A percentile compares a stretch with the other conserved stretches of the same genome.
Evolutionary conservation across 2,329 filamentous ascomycete genomes (phyloP).

Genomic region (Biscogniauxia sp.): DNA sequence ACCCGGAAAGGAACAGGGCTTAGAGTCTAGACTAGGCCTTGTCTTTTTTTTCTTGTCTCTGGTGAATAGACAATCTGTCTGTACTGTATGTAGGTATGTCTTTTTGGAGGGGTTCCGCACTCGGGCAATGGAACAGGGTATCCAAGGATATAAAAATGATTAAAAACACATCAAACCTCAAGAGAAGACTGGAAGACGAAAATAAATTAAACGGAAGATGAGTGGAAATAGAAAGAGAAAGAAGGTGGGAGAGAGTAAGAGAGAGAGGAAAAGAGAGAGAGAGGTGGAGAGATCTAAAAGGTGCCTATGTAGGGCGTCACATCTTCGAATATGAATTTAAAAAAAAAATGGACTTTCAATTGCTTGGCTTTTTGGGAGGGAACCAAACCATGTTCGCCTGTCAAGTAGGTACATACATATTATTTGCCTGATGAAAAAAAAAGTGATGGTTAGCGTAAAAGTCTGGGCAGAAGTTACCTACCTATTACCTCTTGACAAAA

Average conservation of each 20-base stretch:
- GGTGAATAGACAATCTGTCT: no score
- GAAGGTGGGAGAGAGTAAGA: not conserved
- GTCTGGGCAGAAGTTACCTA: not conserved
- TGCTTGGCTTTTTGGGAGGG: not conserved
- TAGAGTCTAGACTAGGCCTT: not conserved
- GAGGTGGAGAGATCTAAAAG: not conserved
- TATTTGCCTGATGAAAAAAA: not conserved
- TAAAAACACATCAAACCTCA: slow-evolving; percentile 3
- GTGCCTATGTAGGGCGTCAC: slow-evolving; percentile 1
- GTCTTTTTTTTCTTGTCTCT: no score
- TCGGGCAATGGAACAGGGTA: not conserved
- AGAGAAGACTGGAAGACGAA: not conserved
- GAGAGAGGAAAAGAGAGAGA: not conserved
- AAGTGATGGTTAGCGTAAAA: not conserved
- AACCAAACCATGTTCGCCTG: not conserved
- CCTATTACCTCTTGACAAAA: not conserved
- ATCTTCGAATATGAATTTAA: slow-evolving; percentile 8
- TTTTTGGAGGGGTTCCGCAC: not conserved
- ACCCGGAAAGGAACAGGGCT: not conserved
- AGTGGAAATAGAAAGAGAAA: no score
- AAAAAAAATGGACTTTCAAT: not conserved
- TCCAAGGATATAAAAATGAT: not conserved
- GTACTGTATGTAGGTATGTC: no score
- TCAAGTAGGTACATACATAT: not conserved
- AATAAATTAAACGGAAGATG: no score